These are phyloP conservation scores for Acidiella bohemica DNA, from an alignment of 495 filamentous ascomycete genomes.

Conservation along the genomic window DNA sequence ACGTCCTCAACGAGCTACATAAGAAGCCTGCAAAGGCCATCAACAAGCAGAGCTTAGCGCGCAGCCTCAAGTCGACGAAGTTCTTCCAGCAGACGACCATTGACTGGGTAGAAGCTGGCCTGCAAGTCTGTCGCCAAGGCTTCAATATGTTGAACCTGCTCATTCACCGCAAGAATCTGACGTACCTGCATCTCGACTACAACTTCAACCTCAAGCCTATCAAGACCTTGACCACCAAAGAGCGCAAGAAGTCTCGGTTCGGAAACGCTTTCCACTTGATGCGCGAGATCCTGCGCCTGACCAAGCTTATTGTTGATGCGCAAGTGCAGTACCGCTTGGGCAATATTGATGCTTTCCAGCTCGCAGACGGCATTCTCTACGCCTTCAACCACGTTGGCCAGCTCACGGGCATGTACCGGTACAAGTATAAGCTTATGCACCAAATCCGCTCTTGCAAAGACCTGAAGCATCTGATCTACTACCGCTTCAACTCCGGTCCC, in stretches of 20 bases:
- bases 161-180: conserved; percentile 97
- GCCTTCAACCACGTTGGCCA: conserved; percentile 99
- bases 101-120: conserved; percentile 97
- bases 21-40: conserved; percentile 88
- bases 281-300: conserved; percentile 95
- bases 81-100: conserved; percentile 99
- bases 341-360: conserved; percentile 98
- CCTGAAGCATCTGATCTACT: conserved; percentile 98
- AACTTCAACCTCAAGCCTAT: conserved; percentile 99
- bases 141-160: conserved; percentile 99
- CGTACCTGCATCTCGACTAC: conserved; percentile 96
- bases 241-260: conserved; percentile 98
- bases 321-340: conserved; percentile 97
- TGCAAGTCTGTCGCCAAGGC: conserved; percentile 95
- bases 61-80: conserved; percentile 84
- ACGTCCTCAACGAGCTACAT: conserved; percentile 91
- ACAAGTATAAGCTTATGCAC: conserved; percentile 99
- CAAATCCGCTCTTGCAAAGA: conserved; percentile 99
- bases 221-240: conserved; percentile 96
- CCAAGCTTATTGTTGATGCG: conserved; percentile 96
- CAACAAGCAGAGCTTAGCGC: conserved; percentile 84
- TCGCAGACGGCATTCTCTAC: conserved; percentile 96
- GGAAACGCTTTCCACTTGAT: conserved; percentile 99
- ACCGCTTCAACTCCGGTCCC: conserved; percentile 94
- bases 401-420: conserved; percentile 98